phyloP scores from a whole-genome alignment of 2,329 filamentous ascomycete genomes.

The Pestalotiopsis sp. region DNA sequence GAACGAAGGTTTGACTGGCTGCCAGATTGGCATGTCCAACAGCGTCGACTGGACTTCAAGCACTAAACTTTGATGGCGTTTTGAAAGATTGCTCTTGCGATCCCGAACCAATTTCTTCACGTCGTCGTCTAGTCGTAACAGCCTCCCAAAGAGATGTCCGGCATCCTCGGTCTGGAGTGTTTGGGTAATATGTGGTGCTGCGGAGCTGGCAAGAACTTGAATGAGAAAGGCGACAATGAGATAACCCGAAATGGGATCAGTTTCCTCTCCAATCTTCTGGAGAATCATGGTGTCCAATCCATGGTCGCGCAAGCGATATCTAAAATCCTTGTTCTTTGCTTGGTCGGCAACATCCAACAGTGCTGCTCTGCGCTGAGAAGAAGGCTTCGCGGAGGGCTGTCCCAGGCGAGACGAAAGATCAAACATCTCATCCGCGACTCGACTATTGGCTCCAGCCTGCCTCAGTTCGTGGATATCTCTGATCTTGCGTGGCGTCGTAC shows the following conservation, averaged over 20 bases:
- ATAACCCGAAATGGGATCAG: constrained; percentile 63
- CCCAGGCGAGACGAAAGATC: constrained; percentile 64
- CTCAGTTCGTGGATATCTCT: constrained; percentile 66
- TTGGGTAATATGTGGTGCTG: constrained; percentile 58
- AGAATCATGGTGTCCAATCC: constrained; percentile 70
- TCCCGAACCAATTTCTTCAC: constrained; percentile 64
- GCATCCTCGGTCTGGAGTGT: constrained; percentile 57
- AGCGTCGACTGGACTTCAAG: constrained; percentile 54
- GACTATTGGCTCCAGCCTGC: constrained; percentile 65
- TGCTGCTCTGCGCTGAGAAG: constrained; percentile 56
- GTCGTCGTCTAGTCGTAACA: constrained; percentile 55
- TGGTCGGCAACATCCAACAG: constrained; percentile 61
- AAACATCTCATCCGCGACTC: constrained; percentile 65
- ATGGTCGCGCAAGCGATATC: constrained; percentile 72
- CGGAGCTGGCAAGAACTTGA: constrained; percentile 60
- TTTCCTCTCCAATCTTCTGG: constrained; percentile 57
- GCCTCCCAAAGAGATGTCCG: constrained; percentile 51
- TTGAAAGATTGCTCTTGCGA: constrained; percentile 68
- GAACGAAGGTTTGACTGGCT: constrained; percentile 43
- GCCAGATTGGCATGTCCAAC: constrained; percentile 60
- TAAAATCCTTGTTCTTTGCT: constrained; percentile 62
- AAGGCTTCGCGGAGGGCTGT: constrained; percentile 42
- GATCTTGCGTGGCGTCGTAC: constrained; percentile 48
- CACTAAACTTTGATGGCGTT: constrained; percentile 58
- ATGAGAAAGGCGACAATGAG: constrained; percentile 63